Conservation (phyloP, 192 early-diverging fungal genomes). For the Funneliformis mosseae region DNA sequence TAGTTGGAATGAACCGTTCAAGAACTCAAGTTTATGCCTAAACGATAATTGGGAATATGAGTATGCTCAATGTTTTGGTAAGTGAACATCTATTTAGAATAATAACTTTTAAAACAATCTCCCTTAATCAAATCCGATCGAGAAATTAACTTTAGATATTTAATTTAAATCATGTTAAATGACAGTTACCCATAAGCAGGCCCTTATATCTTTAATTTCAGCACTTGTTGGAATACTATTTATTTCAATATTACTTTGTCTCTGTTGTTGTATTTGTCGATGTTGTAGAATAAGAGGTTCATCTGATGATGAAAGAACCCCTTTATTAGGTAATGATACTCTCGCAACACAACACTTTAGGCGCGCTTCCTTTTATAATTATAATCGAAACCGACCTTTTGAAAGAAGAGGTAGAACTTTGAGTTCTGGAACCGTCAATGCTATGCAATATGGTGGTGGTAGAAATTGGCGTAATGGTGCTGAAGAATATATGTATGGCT, state of each 20-base stretch:
- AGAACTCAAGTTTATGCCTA: background rate
- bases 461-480: conserved; percentile 26
- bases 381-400: conserved; percentile 36
- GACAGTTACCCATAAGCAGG: conserved; percentile 24
- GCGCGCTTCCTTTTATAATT: conserved; percentile 33
- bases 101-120: background rate
- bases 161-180: background rate
- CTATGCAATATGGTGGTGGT: conserved; percentile 9
- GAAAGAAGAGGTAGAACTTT: conserved; percentile 27
- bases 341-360: conserved; percentile 30
- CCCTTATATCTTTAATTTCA: conserved; percentile 28
- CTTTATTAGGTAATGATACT: conserved; percentile 15
- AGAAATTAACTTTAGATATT: background rate
- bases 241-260: background rate
- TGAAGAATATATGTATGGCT: conserved; percentile 36
- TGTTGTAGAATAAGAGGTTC: conserved; percentile 2
- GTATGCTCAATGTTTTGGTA: conserved; percentile 36
- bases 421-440: conserved; percentile 19
- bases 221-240: conserved; percentile 23
- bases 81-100: background rate
- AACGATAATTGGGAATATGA: conserved; percentile 29
- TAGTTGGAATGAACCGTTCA: conserved; percentile 23
- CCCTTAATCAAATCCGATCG: background rate
- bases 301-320: conserved; percentile 24
- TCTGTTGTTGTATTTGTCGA: conserved; percentile 34